phyloP scores from a whole-genome alignment of 2,329 filamentous ascomycete genomes.

The Keithomyces neogunnii region DNA sequence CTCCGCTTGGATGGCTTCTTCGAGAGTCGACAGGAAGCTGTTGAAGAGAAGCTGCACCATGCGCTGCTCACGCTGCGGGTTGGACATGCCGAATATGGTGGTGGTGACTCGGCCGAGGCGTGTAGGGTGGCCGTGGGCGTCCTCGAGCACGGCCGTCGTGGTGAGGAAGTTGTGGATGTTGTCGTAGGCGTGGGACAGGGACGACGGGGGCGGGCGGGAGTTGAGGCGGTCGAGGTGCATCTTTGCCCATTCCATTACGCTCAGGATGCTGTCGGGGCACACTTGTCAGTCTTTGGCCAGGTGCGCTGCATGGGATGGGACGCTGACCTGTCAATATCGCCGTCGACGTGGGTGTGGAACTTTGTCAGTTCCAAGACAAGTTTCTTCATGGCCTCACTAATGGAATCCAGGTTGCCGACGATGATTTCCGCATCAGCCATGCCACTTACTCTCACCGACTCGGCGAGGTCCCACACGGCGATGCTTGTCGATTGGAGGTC shows the following conservation, averaged over 20 bases:
- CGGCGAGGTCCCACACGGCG: slow-evolving; percentile 89
- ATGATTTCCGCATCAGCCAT: slow-evolving; percentile 87
- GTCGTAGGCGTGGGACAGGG: slow-evolving; percentile 63
- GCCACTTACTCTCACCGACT: slow-evolving; percentile 81
- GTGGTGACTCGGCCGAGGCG: slow-evolving; percentile 60
- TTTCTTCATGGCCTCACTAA: slow-evolving; percentile 78
- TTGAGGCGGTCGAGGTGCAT: slow-evolving; percentile 70
- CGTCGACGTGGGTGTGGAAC: slow-evolving; percentile 90
- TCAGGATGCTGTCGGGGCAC: slow-evolving; percentile 55
- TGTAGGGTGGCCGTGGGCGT: slow-evolving; percentile 50
- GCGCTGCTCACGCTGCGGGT: slow-evolving; percentile 69
- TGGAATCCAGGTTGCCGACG: slow-evolving; percentile 72
- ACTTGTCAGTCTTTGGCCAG: background rate
- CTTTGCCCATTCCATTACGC: slow-evolving; percentile 94
- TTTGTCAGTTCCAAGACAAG: slow-evolving; percentile 78
- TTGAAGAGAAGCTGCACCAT: slow-evolving; percentile 77
- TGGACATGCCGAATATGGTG: slow-evolving; percentile 69
- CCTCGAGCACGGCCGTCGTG: slow-evolving; percentile 51
- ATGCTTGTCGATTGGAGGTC: slow-evolving; percentile 86
- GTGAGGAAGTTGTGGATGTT: slow-evolving; percentile 75
- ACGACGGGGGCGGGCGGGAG: slow-evolving; percentile 45
- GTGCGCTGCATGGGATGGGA: background rate
- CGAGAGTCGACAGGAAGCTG: slow-evolving; percentile 78
- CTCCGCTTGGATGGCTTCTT: slow-evolving; percentile 82
- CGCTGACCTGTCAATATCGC: slow-evolving; percentile 72